Base-by-base conservation (phyloP, 352 stramenopile species). In the Phytophthora pistaciae region DNA sequence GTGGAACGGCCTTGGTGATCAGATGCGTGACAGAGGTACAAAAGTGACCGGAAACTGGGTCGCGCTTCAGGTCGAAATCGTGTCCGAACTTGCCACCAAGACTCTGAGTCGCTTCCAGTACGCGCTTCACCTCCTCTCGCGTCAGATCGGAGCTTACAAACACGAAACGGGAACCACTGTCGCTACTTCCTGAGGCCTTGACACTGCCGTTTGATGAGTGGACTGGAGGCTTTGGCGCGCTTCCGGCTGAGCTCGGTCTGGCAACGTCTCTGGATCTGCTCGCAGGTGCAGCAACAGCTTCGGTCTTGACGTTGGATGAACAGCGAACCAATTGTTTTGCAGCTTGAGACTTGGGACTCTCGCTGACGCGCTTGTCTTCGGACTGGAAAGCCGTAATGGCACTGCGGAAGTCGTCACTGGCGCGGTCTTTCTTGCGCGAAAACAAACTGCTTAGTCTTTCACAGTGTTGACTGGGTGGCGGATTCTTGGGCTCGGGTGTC, bases 11-110 rank as follows among this genome's bases (percentile, higher is more conserved):
- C 60, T 91, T 93, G 9, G 88, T 92, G 70, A 96, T 86, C 36
- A 93, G 58, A 71, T 94, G 86, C 27, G 88, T 96, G 38, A 93
- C 85, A 1, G 84, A 91, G 1, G 86, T 89, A 31, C 64, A 79
- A 42, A 86, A 71, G 7, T 64, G 67, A 0, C 82, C 77, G 0
- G 80, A 82, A 13, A 50, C 42, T 10, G 72, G 68, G 54, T 94
- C 85, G 20, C 74, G 78, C 50, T 87, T 80, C n/a, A 87, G 40
- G 50, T 94, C 83, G 40, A 96, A 96, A 23, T 91, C 75, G 1
- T 83, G 79, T 0, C 89, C 88, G 59, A 94, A 94, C 36, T 88
- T 90, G 1, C 84, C 88, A 7, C 87, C 86, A 10, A 95, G 82
- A 0, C 63, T 66, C 18, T 83, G 72, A n/a, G 85, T 94, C 3